Evolutionary conservation across 2,329 filamentous ascomycete species (phyloP), one percentile per base, ranked within the genome.

Genomic region (Talaromyces sp.): DNA sequence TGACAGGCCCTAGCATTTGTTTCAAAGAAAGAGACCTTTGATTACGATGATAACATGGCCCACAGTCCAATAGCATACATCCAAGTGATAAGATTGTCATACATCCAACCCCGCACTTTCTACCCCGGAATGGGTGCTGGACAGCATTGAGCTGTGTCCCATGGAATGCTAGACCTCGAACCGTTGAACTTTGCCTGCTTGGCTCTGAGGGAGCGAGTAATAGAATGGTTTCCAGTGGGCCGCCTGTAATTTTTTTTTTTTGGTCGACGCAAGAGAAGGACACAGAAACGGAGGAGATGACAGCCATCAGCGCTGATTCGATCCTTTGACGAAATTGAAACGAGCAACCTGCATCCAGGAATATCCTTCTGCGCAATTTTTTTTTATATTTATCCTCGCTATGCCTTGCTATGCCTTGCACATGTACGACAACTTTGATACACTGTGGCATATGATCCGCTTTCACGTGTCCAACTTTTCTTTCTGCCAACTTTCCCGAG

Each of bases 61-160:
- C 19, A 31, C 37, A 22, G 45, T 45, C 56, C 56, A 59, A 59
- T 59, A n/a, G 39, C 9, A 45, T 33, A n/a, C 22, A 19, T 33
- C 27, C 39, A 59, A 31, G 22, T 27, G 37, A 59, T 43, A 22
- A 6, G 22, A 41, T n/a, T 41, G 33, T 27, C 19, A 39, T 41
- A 14, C 14, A 19, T 22, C 50, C 39, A 57, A 57, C 61, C 61
- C 61, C 61, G 61, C 61, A 63, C 61, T 57, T 59, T 22, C 50
- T 63, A 47, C 50, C 61, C 61, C 61, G 41, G 61, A 63, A 24
- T 24, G 16, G n/a, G n/a, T 31, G 27, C 37, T 22, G 16, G 59
- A 16, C 9, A 5, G 60, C 7, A 50, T 47, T 7, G n/a, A 62
- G 33, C 24, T 31, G n/a, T 57, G 27, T 56, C 57, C 61, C 61